Evolutionary conservation across 78 protist genomes (phyloP).

Genomic region (Protostelium mycophagum): DNA sequence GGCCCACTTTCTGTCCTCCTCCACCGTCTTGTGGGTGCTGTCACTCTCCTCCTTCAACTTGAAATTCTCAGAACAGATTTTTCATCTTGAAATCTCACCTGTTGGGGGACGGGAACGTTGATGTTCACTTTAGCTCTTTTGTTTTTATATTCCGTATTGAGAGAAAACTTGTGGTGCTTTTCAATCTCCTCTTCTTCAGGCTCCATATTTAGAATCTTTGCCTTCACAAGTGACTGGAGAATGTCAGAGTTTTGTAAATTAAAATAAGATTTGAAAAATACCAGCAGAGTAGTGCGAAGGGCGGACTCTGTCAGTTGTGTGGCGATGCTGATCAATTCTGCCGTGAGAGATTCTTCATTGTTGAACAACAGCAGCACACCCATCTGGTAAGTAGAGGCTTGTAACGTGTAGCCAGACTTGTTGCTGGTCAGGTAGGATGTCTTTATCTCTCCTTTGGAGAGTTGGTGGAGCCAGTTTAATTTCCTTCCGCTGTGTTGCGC

Average conservation of each 20-base stretch:
- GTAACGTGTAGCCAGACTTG: slow-evolving; percentile 52
- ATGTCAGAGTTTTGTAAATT: background rate
- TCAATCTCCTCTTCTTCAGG: slow-evolving; percentile 35
- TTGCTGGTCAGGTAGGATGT: slow-evolving; percentile 22
- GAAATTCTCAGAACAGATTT: too few relatives aligned
- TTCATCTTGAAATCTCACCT: too few relatives aligned
- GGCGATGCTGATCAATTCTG: slow-evolving; percentile 50
- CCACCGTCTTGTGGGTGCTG: slow-evolving; percentile 67
- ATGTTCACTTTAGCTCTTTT: slow-evolving; percentile 59
- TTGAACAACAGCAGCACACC: slow-evolving; percentile 73
- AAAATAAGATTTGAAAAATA: background rate
- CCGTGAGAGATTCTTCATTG: slow-evolving; percentile 16
- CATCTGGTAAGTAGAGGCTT: slow-evolving; percentile 70
- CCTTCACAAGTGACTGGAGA: slow-evolving; percentile 35
- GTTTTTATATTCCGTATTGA: slow-evolving; percentile 57
- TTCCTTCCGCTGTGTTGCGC: slow-evolving; percentile 71
- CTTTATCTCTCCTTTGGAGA: slow-evolving; percentile 76
- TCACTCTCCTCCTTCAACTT: slow-evolving; percentile 65
- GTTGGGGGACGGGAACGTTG: slow-evolving; percentile 56
- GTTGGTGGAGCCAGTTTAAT: slow-evolving; percentile 78
- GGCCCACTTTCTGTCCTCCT: slow-evolving; percentile 72
- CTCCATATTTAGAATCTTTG: slow-evolving; percentile 41
- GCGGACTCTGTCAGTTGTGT: slow-evolving; percentile 56
- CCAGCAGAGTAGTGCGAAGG: slow-evolving; percentile 26
- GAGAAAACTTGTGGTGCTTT: slow-evolving; percentile 42